Evolutionary conservation across 2,329 filamentous ascomycete species (phyloP).

Genomic region (Pyrenophora tritici-repentis): DNA sequence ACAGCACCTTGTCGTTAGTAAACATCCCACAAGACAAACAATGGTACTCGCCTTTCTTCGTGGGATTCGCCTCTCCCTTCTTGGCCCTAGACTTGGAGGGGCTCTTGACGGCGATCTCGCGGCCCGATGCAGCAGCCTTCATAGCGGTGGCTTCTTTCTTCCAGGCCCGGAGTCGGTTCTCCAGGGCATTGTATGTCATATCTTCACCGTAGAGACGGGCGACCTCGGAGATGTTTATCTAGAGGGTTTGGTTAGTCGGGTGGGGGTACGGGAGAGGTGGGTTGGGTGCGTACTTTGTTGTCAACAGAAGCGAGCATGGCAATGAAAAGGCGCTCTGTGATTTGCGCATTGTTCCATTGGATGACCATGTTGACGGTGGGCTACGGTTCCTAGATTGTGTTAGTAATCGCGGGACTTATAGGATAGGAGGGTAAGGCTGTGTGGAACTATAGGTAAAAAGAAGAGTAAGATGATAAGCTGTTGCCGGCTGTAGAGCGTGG

Average conservation of each 20-base stretch:
- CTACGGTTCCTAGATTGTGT: neutral
- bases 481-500: too few species aligned
- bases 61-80: neutral
- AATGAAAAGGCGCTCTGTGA: constrained; percentile 49
- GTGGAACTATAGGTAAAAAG: too few species aligned
- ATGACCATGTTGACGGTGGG: constrained; percentile 33
- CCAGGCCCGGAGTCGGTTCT: constrained; percentile 53
- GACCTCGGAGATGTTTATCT: constrained; percentile 54
- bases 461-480: too few species aligned
- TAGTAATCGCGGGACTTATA: neutral
- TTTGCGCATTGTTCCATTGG: constrained; percentile 45
- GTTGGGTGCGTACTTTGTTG: constrained; percentile 36
- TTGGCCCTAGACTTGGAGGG: constrained; percentile 8
- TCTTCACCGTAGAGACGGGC: constrained; percentile 53
- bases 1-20: neutral
- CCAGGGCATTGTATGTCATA: constrained; percentile 56
- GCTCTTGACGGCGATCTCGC: constrained; percentile 4
- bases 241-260: constrained; percentile 4
- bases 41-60: constrained; percentile 1
- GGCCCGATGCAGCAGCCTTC: constrained; percentile 9
- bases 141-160: constrained; percentile 48
- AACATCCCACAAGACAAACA: too few species aligned
- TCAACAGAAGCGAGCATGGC: constrained; percentile 44
- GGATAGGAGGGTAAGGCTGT: neutral
- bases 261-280: neutral